A percentile compares a stretch with the other conserved stretches of the same genome.
Conservation (phyloP, 2,329 filamentous ascomycete species). For the Onygenales sp. region DNA sequence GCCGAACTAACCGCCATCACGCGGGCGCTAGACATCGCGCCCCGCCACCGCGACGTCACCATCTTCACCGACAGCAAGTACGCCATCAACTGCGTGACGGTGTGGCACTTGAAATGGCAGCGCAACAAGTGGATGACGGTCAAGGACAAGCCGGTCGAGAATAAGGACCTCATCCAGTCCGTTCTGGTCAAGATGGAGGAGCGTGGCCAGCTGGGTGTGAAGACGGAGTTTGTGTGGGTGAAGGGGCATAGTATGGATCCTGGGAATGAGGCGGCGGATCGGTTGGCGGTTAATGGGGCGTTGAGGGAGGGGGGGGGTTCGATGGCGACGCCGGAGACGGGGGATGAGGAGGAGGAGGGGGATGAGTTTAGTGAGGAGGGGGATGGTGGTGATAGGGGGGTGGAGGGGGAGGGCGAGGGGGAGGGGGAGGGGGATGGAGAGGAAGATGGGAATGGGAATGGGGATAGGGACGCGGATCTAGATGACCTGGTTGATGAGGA, state of each 20-base stretch:
- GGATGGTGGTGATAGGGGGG: not conserved
- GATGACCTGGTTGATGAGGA: too few relatives aligned
- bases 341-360: slow-evolving; percentile 20
- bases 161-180: slow-evolving; percentile 70
- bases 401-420: not conserved
- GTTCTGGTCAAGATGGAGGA: slow-evolving; percentile 64
- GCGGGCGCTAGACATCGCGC: slow-evolving; percentile 68
- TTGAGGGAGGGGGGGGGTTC: slow-evolving; percentile 20
- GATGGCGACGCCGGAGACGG: slow-evolving; percentile 15
- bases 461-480: too few relatives aligned
- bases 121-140: slow-evolving; percentile 69
- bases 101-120: slow-evolving; percentile 73
- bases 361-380: slow-evolving; percentile 7
- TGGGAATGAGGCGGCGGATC: slow-evolving; percentile 76
- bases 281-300: slow-evolving; percentile 61
- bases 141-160: slow-evolving; percentile 64
- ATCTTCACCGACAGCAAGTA: slow-evolving; percentile 90
- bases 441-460: not conserved
- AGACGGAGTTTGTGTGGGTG: slow-evolving; percentile 74
- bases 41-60: slow-evolving; percentile 56
- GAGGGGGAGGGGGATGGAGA: not conserved
- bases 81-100: slow-evolving; percentile 76
- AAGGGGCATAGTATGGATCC: slow-evolving; percentile 68
- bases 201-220: slow-evolving; percentile 48
- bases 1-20: slow-evolving; percentile 88